Conservation (phyloP, 495 filamentous ascomycete species). For the Oidiodendron maius region DNA sequence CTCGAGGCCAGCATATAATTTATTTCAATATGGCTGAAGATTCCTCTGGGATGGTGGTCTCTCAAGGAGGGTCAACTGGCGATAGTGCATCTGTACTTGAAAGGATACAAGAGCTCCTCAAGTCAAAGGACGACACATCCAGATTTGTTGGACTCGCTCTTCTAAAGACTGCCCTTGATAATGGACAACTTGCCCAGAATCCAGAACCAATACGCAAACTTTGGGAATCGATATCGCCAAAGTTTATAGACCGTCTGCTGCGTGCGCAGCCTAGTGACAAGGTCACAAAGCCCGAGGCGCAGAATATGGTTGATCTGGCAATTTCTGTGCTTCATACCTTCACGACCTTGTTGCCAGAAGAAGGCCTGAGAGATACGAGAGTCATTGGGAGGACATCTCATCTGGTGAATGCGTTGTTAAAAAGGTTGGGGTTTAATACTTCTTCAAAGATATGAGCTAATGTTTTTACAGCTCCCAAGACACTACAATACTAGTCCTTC, state of each 20-base stretch:
- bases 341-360: slow-evolving; percentile 40
- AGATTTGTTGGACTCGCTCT: slow-evolving; percentile 62
- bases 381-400: slow-evolving; percentile 42
- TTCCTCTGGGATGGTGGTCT: background rate
- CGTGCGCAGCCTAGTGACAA: slow-evolving; percentile 36
- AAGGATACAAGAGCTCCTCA: slow-evolving; percentile 40
- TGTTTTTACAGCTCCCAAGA: slow-evolving; percentile 37
- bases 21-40: background rate
- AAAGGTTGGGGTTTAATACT: slow-evolving; percentile 39
- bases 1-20: too few species aligned
- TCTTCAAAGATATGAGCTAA: slow-evolving; percentile 17
- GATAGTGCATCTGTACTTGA: slow-evolving; percentile 14
- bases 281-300: slow-evolving; percentile 32
- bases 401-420: slow-evolving; percentile 40
- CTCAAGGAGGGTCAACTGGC: background rate
- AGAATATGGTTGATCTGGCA: slow-evolving; percentile 55
- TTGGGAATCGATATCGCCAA: slow-evolving; percentile 51
- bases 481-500: slow-evolving; percentile 43
- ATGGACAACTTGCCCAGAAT: slow-evolving; percentile 37
- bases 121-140: slow-evolving; percentile 54
- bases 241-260: slow-evolving; percentile 55
- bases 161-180: slow-evolving; percentile 54
- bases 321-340: slow-evolving; percentile 57
- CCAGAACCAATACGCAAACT: slow-evolving; percentile 21
- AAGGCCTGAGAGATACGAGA: slow-evolving; percentile 31